These are phyloP conservation scores for Tylopilus rubrobrunneus DNA, from an alignment of 768 basidiomycete species.

Conservation along the genomic window DNA sequence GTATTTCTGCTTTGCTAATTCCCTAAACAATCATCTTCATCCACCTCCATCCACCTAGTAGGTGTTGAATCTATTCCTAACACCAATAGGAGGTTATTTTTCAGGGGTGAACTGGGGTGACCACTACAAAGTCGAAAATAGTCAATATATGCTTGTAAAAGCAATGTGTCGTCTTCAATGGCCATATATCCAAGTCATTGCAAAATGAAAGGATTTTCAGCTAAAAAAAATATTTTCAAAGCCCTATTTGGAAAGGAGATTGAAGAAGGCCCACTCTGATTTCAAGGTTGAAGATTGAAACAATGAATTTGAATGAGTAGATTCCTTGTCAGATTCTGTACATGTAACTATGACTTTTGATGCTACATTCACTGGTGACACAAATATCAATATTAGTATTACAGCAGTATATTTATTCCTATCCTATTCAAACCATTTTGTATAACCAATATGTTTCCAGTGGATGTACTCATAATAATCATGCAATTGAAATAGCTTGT, in stretches of 20 bases:
- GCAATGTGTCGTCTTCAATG: not conserved
- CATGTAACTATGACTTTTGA: too few relatives aligned
- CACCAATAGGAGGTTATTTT: not conserved
- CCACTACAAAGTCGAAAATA: not conserved
- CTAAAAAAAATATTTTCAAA: not conserved
- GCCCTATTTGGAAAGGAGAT: not conserved
- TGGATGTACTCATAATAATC: too few relatives aligned
- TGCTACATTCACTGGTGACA: too few relatives aligned
- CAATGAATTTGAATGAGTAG: not conserved
- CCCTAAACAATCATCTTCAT: too few relatives aligned
- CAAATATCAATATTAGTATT: not conserved
- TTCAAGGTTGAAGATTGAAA: constrained; percentile 2
- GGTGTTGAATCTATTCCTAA: too few relatives aligned
- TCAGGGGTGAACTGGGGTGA: constrained; percentile 2
- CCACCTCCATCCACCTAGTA: too few relatives aligned
- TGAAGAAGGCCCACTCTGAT: not conserved
- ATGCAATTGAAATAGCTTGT: not conserved
- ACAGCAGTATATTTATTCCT: too few relatives aligned
- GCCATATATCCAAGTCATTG: too few relatives aligned
- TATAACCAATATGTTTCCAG: too few relatives aligned
- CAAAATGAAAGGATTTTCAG: not conserved
- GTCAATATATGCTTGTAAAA: not conserved
- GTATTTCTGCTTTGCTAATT: too few relatives aligned
- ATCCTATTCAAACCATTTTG: too few relatives aligned
- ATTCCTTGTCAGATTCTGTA: not conserved